Conservation (phyloP, 23 red algal species). For the Gracilariopsis chorda region DNA sequence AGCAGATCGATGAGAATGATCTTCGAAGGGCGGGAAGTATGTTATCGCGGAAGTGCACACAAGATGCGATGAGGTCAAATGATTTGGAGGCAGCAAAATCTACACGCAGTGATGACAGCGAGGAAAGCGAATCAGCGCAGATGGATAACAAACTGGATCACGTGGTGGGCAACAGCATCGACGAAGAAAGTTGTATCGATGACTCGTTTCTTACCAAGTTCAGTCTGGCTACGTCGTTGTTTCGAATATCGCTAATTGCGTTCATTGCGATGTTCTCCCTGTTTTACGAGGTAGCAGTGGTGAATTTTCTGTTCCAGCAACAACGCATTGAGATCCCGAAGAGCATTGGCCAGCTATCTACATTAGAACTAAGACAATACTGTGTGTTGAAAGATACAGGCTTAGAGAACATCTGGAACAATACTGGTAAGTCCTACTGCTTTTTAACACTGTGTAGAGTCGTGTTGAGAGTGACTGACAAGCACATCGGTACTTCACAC, state of each 20-base stretch:
- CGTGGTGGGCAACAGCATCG: not conserved
- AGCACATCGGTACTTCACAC: not conserved
- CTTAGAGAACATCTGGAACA: constrained; percentile 26
- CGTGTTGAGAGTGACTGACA: too few species aligned
- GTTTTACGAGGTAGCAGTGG: constrained; percentile 53
- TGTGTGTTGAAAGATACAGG: constrained; percentile 9
- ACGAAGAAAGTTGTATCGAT: not conserved
- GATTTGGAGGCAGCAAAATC: not conserved
- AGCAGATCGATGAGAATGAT: too few species aligned
- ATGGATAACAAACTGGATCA: not conserved
- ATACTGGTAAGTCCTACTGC: not conserved
- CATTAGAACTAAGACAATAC: not conserved
- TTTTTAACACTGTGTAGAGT: too few species aligned
- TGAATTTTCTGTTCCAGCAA: constrained; percentile 55
- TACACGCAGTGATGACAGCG: not conserved
- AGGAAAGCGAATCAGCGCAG: not conserved
- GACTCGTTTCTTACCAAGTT: constrained; percentile 21
- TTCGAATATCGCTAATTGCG: constrained; percentile 10
- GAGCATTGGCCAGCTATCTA: not conserved
- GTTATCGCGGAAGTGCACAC: too few species aligned
- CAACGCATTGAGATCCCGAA: not conserved
- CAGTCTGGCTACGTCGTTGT: constrained; percentile 10
- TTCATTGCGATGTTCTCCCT: constrained; percentile 25
- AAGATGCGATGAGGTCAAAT: not conserved
- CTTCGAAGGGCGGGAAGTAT: too few species aligned